Percentiles rank a stretch among this genome's conserved stretches.
Evolutionary conservation across 768 basidiomycete genomes (phyloP).

Genomic region (Amylocystis lapponica): DNA sequence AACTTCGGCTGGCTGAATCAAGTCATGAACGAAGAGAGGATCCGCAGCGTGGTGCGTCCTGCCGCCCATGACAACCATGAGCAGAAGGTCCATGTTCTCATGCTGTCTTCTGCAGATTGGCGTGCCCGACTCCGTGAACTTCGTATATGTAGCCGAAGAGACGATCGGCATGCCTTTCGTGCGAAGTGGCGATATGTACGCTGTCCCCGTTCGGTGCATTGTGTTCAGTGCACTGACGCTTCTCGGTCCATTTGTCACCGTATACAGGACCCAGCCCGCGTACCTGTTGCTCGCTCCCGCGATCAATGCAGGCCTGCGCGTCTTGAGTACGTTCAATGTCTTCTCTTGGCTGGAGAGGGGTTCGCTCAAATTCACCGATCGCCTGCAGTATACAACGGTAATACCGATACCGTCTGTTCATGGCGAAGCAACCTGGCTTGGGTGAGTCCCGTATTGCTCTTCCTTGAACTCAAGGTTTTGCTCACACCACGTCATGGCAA

Average conservation of each 20-base stretch:
- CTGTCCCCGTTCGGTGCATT: neutral
- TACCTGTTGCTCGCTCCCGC: neutral
- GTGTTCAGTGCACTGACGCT: neutral
- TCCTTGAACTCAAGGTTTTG: neutral
- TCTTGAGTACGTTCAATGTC: neutral
- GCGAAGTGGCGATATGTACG: conserved; percentile 1
- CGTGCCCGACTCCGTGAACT: neutral
- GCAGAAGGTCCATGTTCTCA: no score
- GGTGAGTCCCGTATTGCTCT: neutral
- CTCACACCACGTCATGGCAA: neutral
- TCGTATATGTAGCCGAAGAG: neutral
- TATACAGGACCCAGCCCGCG: neutral
- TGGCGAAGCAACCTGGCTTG: neutral
- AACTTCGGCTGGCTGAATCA: neutral
- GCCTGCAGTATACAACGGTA: conserved; percentile 1
- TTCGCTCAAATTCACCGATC: neutral
- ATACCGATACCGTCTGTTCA: conserved; percentile 1
- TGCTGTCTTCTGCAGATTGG: neutral
- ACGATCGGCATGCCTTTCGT: neutral
- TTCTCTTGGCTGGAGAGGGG: no score
- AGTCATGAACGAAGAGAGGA: neutral
- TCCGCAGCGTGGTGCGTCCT: neutral
- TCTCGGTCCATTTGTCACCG: no score
- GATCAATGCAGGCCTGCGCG: neutral
- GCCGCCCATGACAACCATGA: neutral